Evolutionary conservation across 2,329 filamentous ascomycete genomes (phyloP), one percentile per base, ranked within the genome.

Genomic region (Xylaria sp.): DNA sequence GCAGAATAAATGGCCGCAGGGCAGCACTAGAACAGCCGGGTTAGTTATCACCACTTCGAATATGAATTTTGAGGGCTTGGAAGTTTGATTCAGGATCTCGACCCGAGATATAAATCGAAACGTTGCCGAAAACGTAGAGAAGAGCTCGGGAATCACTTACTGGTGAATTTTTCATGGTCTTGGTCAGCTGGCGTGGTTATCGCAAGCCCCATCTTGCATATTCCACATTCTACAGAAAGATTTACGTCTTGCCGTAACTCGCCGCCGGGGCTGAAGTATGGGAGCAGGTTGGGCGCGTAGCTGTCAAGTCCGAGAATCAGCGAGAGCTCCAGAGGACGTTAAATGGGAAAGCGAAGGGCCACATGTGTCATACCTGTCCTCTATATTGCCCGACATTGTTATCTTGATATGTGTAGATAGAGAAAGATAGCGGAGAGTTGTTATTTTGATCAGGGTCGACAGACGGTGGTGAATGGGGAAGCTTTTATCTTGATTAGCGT

Each of bases 1-100:
- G 4, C 69, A 67, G n/a, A 67, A 71, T 1, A 63, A 9, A 10
- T 71, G 69, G 3, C 67, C 67, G n/a, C 69, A 71, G 0, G 67
- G 60, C 2, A 71, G 45, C 46, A 67, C 30, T 55, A 15, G 12
- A n/a, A 36, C 10, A 34, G 4, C 10, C 2, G 1, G 2, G 32
- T 55, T 32, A 55, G 52, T 36, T 15, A 36, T 36, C 13, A n/a
- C 6, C n/a, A 36, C 32, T n/a, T 5, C 2, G 25, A 10, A 9
- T 9, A 18, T 10, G 25, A n/a, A 9, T 50, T 13, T 7, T 30
- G 46, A 50, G 3, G 3, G 15, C 23, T 50, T 50, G 7, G 10
- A 55, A 23, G 9, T 55, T 23, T 18, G 4, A 8, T 10, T 36
- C 28, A 12, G 1, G 30, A 36, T 53, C 18, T 15, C 36, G 10